Percentiles rank a stretch among this genome's conserved stretches.
Conservation (phyloP, 225 moss, liverwort and hornwort species). For the Antitrichia curtipendula region DNA sequence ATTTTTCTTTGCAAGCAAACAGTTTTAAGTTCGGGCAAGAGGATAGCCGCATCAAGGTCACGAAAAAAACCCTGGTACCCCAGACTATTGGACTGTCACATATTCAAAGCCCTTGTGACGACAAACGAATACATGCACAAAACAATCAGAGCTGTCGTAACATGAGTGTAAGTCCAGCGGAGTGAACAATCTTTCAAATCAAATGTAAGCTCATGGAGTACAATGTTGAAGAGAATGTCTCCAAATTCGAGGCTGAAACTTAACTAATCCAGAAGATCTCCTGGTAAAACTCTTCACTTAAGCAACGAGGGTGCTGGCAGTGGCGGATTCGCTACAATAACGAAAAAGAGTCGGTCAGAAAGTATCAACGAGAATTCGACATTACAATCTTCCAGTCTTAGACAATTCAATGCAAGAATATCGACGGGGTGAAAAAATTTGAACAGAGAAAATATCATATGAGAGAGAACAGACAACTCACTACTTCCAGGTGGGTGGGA, state of each 20-base stretch:
- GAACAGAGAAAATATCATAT: too few species aligned
- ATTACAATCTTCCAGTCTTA: background rate
- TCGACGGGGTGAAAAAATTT: background rate
- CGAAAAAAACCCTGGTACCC: too few species aligned
- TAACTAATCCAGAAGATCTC: background rate
- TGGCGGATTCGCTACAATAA: slow-evolving; percentile 48
- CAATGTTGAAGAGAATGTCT: background rate
- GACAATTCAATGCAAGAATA: too few species aligned
- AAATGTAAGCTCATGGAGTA: background rate
- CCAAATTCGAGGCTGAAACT: background rate
- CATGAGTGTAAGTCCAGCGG: background rate
- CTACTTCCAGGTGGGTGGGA: slow-evolving; percentile 73
- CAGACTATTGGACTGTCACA: background rate
- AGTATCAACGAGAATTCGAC: background rate
- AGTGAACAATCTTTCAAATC: background rate
- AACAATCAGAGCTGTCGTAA: background rate
- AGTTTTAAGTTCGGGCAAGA: background rate
- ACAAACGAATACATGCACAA: background rate
- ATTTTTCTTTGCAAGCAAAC: too few species aligned
- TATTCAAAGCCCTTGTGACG: too few species aligned
- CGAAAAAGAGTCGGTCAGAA: background rate
- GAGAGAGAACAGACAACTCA: background rate
- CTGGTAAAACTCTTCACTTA: background rate
- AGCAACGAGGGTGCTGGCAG: slow-evolving; percentile 60
- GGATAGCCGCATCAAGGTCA: background rate